Base-by-base conservation (phyloP, 768 basidiomycete species). In the Lactarius indigo region DNA sequence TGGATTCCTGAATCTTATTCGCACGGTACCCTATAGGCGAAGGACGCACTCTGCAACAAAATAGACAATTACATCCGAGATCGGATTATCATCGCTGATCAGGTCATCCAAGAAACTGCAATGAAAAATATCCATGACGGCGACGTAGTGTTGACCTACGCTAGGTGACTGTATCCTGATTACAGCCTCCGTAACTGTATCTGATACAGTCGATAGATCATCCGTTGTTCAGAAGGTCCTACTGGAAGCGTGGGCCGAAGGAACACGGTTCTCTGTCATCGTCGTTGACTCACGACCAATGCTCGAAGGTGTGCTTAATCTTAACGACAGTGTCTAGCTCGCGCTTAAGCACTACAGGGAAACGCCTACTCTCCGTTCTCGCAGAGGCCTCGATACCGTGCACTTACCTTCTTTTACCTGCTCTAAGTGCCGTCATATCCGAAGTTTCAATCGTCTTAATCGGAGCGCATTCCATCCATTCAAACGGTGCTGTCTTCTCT, bases 61-160 rank as follows among this genome's bases (percentile, higher is more conserved):
- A 98, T 99, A 64, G 94, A 96, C 74, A 86, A 88, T 64, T 99
- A 96, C 75, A 92, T 98, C 73, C 88, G 89, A 31, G 96, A 98
- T 78, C 85, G 95, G 55, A 97, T 99, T 71, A 88, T 92, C 68
- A 83, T 92, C 55, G 97, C 97, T 3, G 96, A 91, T 77, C 86
- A 95, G 74, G 92, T 98, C 61, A 98, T 99, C 57, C 88, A 92
- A 74, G 87, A 91, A 68, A 85, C 89, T 61, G 94, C 95, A 0
- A 86, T 88, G 57, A 91, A 88, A 73, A 98, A 98, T 80, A 98
- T 99, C 73, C 92, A 93, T 71, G 87, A 97, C 70, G 94, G 91
- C 8, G 95, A 97, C 77, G 88, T 92, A 37, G 87, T 99, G 61
- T 80, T 99, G 52, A 96, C 95, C 17, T 99, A 92, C 77, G 95